Conservation (phyloP, 208 protist genomes). For the Wallacemonas collosoma region DNA sequence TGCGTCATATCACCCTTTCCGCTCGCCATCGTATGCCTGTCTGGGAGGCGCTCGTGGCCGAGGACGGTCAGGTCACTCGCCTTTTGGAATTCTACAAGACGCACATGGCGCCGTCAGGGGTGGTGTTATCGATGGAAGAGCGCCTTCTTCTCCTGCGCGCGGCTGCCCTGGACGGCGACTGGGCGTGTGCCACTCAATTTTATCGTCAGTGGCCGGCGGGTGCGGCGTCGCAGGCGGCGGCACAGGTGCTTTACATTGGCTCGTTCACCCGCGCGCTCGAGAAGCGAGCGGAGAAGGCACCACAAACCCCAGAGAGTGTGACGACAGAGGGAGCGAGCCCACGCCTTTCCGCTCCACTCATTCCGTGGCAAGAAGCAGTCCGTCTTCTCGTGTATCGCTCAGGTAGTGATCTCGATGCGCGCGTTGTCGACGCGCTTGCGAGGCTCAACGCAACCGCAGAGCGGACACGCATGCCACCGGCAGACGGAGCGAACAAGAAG, state of each 20-base stretch:
- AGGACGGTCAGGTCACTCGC: not conserved
- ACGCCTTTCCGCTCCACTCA: not conserved
- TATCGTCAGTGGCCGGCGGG: conserved; percentile 6
- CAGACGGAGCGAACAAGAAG: too few relatives aligned
- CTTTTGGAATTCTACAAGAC: not conserved
- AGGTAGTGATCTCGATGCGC: not conserved
- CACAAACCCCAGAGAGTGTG: not conserved
- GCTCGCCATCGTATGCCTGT: conserved; percentile 26
- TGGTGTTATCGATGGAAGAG: not conserved
- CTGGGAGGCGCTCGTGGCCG: conserved; percentile 22
- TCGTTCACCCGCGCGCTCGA: conserved; percentile 9
- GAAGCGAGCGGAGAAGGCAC: not conserved
- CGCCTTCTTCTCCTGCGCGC: conserved; percentile 4
- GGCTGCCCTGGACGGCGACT: conserved; percentile 8
- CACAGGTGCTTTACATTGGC: conserved; percentile 13
- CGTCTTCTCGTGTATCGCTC: not conserved
- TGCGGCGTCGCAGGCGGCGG: not conserved
- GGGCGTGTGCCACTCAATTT: conserved; percentile 3
- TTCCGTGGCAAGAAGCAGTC: conserved; percentile 13
- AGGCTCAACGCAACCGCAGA: not conserved
- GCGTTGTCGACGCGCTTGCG: not conserved
- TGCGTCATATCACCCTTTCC: conserved; percentile 22
- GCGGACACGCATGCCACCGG: not conserved
- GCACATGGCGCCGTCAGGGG: conserved; percentile 4
- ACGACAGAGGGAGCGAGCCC: too few relatives aligned